phyloP scores from a whole-genome alignment of 2,329 filamentous ascomycete genomes.

The Alternaria sp. region DNA sequence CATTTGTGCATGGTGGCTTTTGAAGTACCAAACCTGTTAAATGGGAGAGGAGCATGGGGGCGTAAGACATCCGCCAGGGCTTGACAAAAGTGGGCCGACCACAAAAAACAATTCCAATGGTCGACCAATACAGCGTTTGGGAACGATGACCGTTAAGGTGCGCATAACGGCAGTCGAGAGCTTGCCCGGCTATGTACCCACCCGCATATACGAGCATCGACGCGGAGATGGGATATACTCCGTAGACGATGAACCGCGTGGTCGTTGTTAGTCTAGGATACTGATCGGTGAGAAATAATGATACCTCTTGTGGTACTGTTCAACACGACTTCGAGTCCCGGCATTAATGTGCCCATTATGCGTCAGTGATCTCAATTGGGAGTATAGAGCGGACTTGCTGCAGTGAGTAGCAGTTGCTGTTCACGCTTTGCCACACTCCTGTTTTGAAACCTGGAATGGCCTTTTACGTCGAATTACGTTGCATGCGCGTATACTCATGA shows the following conservation, averaged over 20 bases:
- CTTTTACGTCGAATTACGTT: not conserved
- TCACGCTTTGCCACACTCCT: not conserved
- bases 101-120: constrained; percentile 1
- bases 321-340: not conserved
- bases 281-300: not conserved
- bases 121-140: not conserved
- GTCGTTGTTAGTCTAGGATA: not conserved
- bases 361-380: not conserved
- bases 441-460: not conserved
- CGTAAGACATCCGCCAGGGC: constrained; percentile 7
- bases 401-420: not conserved
- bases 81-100: not conserved
- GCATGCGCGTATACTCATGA: not conserved
- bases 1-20: constrained; percentile 24
- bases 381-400: not conserved
- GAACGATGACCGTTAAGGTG: not conserved
- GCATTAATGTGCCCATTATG: not conserved
- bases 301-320: not conserved
- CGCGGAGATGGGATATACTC: constrained; percentile 1
- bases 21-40: not conserved
- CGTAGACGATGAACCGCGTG: not conserved
- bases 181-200: constrained; percentile 1
- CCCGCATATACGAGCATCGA: constrained; percentile 6
- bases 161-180: constrained; percentile 7
- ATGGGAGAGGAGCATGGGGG: constrained; percentile 4